These are phyloP conservation scores for Sequoiadendron giganteum DNA, from an alignment of 75 land plant species.

Conservation along the genomic window DNA sequence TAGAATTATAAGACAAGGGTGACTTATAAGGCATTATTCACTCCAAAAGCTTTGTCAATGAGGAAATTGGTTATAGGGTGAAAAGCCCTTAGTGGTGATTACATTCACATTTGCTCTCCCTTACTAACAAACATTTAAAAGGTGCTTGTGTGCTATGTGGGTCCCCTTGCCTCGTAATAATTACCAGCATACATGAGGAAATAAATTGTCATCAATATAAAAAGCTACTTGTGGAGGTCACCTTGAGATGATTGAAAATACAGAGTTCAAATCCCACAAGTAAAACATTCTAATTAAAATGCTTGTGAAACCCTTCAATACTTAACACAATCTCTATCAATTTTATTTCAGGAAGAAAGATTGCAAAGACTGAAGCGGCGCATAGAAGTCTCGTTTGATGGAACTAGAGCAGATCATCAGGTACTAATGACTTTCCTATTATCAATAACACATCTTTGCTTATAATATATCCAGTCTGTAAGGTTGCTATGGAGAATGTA, in stretches of 20 bases:
- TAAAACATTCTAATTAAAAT: not conserved
- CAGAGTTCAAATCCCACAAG: not conserved
- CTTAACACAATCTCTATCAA: not conserved
- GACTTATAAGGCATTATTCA: too few species aligned
- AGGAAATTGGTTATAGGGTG: too few species aligned
- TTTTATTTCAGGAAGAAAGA: conserved; percentile 45
- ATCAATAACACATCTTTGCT: not conserved
- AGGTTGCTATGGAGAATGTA: not conserved
- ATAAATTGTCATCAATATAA: not conserved
- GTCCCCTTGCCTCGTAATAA: too few species aligned
- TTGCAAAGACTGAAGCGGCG: conserved; percentile 49
- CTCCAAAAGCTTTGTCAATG: too few species aligned
- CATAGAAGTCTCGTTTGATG: conserved; percentile 53
- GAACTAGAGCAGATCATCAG: conserved; percentile 51
- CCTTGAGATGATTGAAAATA: not conserved
- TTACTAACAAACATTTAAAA: too few species aligned
- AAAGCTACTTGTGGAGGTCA: too few species aligned
- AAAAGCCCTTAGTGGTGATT: too few species aligned
- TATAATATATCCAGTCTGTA: not conserved
- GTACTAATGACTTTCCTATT: conserved; percentile 18
- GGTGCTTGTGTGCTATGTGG: too few species aligned
- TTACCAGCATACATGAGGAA: too few species aligned
- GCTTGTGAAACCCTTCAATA: too few species aligned
- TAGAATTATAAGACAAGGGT: too few species aligned
- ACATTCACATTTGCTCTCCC: too few species aligned